phyloP scores from a whole-genome alignment of 495 filamentous ascomycete species.

The Neurospora discreta region DNA sequence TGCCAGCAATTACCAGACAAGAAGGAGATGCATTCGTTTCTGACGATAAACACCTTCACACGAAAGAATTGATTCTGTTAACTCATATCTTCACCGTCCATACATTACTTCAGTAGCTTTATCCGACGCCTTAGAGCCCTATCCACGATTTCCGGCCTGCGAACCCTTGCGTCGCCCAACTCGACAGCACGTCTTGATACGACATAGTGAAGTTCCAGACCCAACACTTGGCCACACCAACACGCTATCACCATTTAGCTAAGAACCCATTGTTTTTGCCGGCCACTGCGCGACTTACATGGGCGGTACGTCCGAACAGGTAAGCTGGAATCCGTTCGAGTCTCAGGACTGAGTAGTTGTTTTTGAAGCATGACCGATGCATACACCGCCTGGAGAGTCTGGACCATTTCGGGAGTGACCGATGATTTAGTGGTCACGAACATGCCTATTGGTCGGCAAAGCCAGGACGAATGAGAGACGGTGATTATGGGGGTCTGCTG shows the following conservation, averaged over 20 bases:
- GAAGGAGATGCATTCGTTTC: not conserved
- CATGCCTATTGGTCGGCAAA: not conserved
- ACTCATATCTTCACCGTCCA: not conserved
- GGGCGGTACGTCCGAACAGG: not conserved
- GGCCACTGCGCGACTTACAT: not conserved
- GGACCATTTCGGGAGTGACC: not conserved
- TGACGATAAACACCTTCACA: not conserved
- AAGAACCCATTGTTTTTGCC: not conserved
- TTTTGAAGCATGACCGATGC: not conserved
- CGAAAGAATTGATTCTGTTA: not conserved
- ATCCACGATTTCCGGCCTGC: not conserved
- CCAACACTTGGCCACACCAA: not conserved
- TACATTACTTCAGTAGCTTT: not conserved
- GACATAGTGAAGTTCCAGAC: not conserved
- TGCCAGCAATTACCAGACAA: not conserved
- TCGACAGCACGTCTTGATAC: not conserved
- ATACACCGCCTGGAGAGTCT: not conserved
- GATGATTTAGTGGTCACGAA: not conserved
- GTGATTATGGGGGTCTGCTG: not conserved
- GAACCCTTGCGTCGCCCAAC: not conserved
- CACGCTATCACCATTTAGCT: not conserved
- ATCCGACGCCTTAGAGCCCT: not conserved
- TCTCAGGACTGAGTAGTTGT: not conserved
- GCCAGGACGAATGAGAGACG: not conserved
- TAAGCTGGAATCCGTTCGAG: not conserved